Evolutionary conservation across 805 yeast genomes (phyloP), one percentile per base, ranked within the genome.

Genomic region (Peterozyma toletana): DNA sequence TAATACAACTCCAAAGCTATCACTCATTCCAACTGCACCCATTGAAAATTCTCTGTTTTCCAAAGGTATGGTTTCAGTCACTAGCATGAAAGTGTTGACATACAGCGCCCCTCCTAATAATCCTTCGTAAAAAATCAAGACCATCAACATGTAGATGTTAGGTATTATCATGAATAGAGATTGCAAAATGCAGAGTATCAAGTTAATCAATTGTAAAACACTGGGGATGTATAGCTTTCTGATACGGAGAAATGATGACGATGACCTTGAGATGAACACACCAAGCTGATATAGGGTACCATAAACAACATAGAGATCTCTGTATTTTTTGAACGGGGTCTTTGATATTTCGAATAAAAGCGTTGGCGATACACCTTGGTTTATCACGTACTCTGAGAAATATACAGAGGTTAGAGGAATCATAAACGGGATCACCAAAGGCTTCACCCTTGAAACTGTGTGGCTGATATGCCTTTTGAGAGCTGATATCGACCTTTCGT

Each of bases 301-400:
- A 57, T 91, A 91, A 0, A 88, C 79, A 11, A 91, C 98, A 59
- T 91, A 91, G 3, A 86, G 83, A 54, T 91, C 98, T 49, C 97
- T 72, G 58, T 75, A 87, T 15, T 75, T 64, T 2, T 63, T 55
- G 54, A 89, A 86, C 3, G 95, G 95, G 58, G 83, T 70, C 18
- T 75, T 71, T 1, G 78, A 76, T 3, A 88, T 53, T 0, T 91
- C 90, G 55, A 85, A 91, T 7, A 91, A 64, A 37, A 91, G 64
- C 0, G 97, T 90, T 2, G 98, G 97, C 0, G 96, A 73, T 1
- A 91, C 75, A 0, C 96, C 96, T 60, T 91, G 98, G 58, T 91
- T 91, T 47, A 91, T 91, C 17, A 82, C 68, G 57, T 91, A 91
- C 56, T 91, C 98, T 4, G 87, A 78, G 17, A 87, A 64, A 60